A percentile compares a stretch with the other conserved stretches of the same genome.
These are phyloP conservation scores for Cylindrodendrum hubeiense DNA, from an alignment of 2,329 filamentous ascomycete genomes.

Conservation along the genomic window DNA sequence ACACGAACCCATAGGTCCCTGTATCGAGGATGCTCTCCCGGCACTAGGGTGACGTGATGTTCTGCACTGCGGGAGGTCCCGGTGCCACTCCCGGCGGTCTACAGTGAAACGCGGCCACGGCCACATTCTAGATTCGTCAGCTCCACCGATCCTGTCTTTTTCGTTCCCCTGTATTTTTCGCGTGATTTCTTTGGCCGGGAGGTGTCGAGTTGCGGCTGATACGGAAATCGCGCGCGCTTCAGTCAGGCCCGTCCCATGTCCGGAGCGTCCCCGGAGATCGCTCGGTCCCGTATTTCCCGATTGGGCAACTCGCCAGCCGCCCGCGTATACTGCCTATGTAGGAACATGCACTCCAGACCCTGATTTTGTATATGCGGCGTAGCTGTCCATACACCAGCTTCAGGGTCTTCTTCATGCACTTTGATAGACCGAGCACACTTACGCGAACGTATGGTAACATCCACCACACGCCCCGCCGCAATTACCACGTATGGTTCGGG, in stretches of 20 bases:
- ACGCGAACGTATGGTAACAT: neutral
- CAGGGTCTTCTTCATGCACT: neutral
- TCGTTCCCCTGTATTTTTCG: neutral
- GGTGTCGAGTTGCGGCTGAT: constrained; percentile 9
- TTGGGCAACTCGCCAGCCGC: constrained; percentile 8
- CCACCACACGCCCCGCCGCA: neutral
- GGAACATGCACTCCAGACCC: neutral
- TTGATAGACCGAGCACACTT: neutral
- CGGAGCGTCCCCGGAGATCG: constrained; percentile 13
- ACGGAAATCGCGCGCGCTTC: constrained; percentile 6
- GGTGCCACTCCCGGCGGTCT: neutral
- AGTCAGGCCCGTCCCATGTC: constrained; percentile 2
- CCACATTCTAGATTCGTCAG: constrained; percentile 16
- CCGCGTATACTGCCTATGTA: too few species aligned
- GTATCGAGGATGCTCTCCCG: neutral
- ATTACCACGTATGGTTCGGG: neutral
- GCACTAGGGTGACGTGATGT: neutral
- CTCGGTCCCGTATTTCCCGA: constrained; percentile 21
- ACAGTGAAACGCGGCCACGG: constrained; percentile 3
- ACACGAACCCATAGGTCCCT: neutral
- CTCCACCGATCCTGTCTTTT: neutral
- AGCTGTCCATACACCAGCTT: neutral
- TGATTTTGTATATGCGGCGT: neutral
- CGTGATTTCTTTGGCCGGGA: constrained; percentile 12
- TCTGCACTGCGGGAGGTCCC: neutral